Conservation (phyloP, 345 rosid genomes). For the Noccaea bulbosa region DNA sequence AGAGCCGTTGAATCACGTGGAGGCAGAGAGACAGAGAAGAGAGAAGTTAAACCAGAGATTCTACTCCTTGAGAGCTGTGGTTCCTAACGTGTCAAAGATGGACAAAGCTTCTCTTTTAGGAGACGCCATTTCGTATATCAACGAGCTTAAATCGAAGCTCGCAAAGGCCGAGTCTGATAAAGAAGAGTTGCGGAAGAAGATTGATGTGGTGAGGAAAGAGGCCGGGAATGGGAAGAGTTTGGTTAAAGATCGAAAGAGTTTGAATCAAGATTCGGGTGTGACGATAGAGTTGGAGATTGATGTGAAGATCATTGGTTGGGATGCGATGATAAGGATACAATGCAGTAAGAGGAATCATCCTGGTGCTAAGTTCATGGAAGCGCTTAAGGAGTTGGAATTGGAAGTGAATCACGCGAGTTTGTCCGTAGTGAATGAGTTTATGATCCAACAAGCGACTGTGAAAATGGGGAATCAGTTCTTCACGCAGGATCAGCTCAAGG, state of each 20-base stretch:
- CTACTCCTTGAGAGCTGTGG: conserved; percentile 86
- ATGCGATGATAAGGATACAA: conserved; percentile 81
- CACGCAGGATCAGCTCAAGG: conserved; percentile 81
- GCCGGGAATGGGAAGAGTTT: conserved; percentile 4
- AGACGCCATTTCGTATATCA: conserved; percentile 85
- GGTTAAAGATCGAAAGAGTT: conserved; percentile 28
- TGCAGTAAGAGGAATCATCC: conserved; percentile 84
- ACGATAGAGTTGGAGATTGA: conserved; percentile 73
- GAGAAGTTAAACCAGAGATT: conserved; percentile 94
- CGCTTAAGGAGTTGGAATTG: conserved; percentile 82
- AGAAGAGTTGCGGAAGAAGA: conserved; percentile 65
- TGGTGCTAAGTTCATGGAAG: conserved; percentile 84
- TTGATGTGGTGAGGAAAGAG: conserved; percentile 60
- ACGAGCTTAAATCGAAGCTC: conserved; percentile 77
- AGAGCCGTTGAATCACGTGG: conserved; percentile 95
- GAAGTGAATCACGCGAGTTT: conserved; percentile 91
- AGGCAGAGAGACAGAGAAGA: conserved; percentile 97
- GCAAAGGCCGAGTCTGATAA: conserved; percentile 58
- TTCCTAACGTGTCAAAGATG: conserved; percentile 96
- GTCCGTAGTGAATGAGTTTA: conserved; percentile 81
- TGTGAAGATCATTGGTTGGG: conserved; percentile 87
- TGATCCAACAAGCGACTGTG: conserved; percentile 97
- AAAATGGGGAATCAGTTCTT: conserved; percentile 79
- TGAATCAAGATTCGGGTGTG: conserved; percentile 18
- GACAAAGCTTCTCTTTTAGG: conserved; percentile 95